Evolutionary conservation across 2,329 filamentous ascomycete species (phyloP).

Genomic region (Diaporthe capsici): DNA sequence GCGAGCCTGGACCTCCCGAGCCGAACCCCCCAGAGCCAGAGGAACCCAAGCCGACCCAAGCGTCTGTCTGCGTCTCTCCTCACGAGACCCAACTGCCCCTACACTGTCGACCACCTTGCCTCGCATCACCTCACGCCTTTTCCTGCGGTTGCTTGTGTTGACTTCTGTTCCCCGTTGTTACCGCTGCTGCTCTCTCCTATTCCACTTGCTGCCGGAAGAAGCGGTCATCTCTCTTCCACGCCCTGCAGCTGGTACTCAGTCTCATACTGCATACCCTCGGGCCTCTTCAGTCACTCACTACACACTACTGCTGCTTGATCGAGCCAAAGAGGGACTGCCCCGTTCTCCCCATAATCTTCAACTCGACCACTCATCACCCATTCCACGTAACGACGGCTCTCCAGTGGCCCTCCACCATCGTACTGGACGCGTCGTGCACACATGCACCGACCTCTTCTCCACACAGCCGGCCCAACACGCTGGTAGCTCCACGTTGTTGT

Average conservation of each 20-base stretch:
- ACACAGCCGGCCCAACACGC: slow-evolving; percentile 39
- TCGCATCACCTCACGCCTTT: slow-evolving; percentile 26
- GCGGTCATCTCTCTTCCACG: background rate
- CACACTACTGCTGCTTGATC: slow-evolving; percentile 22
- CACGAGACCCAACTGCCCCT: slow-evolving; percentile 28
- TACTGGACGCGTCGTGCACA: slow-evolving; percentile 37
- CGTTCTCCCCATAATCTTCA: slow-evolving; percentile 18
- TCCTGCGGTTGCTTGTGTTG: slow-evolving; percentile 21
- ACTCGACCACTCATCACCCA: slow-evolving; percentile 35
- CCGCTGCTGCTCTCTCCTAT: slow-evolving; percentile 5
- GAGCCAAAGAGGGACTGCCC: slow-evolving; percentile 28
- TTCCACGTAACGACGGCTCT: slow-evolving; percentile 24
- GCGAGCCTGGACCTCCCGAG: slow-evolving; percentile 47
- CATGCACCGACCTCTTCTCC: slow-evolving; percentile 35
- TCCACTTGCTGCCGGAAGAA: background rate
- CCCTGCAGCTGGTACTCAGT: slow-evolving; percentile 19
- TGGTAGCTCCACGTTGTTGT: slow-evolving; percentile 38
- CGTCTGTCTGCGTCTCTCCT: slow-evolving; percentile 30
- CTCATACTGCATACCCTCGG: background rate
- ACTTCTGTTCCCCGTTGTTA: background rate
- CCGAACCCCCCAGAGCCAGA: slow-evolving; percentile 34
- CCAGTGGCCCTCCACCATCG: slow-evolving; percentile 35
- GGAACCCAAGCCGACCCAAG: slow-evolving; percentile 25
- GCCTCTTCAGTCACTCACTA: slow-evolving; percentile 9
- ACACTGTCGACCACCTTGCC: slow-evolving; percentile 10